Evolutionary conservation across 345 rosid species (phyloP).

Genomic region (Eucalyptus marginata): DNA sequence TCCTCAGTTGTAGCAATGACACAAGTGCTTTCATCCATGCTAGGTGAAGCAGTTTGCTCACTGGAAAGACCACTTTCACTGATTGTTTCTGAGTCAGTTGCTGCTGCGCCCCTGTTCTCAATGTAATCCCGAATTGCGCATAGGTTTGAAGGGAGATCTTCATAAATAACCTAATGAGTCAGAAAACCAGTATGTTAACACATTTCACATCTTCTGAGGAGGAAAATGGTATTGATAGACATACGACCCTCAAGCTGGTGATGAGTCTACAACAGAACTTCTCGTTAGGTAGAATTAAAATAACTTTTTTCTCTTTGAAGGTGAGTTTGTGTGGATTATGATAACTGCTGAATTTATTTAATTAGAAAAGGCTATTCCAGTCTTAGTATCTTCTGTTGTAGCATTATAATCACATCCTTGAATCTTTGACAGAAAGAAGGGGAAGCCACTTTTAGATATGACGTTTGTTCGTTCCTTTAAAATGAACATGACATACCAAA

Average conservation of each 20-base stretch:
- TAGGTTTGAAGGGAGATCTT: slow-evolving; percentile 94
- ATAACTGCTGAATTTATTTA: neutral
- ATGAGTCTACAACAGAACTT: neutral
- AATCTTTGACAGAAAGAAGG: neutral
- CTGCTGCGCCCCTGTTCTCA: slow-evolving; percentile 36
- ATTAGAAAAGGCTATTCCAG: neutral
- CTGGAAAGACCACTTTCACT: slow-evolving; percentile 13
- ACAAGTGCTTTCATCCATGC: neutral
- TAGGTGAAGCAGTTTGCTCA: slow-evolving; percentile 16
- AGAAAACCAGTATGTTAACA: neutral
- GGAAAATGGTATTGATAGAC: neutral
- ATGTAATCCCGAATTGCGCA: slow-evolving; percentile 88
- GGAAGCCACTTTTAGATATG: neutral
- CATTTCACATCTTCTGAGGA: neutral
- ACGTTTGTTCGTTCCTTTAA: neutral
- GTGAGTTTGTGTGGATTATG: neutral
- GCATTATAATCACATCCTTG: neutral
- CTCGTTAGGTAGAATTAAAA: neutral
- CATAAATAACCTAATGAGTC: slow-evolving; percentile 67
- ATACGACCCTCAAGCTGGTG: neutral
- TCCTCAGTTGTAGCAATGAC: neutral
- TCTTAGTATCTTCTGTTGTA: neutral
- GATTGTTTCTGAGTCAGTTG: slow-evolving; percentile 25
- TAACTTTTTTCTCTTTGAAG: neutral
- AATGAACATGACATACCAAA: neutral